Base-by-base conservation (phyloP, 2,329 filamentous ascomycete species). In the Phialemoniopsis sp. region DNA sequence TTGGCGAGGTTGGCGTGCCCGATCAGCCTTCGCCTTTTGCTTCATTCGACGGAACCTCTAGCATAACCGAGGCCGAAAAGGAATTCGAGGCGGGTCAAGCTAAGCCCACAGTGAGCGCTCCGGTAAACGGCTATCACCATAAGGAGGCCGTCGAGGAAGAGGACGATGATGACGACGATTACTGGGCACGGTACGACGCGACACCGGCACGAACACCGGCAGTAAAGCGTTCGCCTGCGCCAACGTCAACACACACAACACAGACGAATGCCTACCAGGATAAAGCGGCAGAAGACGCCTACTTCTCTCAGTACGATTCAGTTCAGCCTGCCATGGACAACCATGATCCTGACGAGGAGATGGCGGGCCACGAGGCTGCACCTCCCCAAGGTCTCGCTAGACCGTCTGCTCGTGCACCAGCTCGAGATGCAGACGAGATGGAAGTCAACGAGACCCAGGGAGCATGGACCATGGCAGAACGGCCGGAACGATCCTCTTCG, bases 251-350 rank as follows among this genome's bases (percentile, higher is more conserved):
- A 28, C 29, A 19, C 57, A 26, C 21, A 6, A 26, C 21, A 6
- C 21, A 26, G 6, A 26, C 21, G 21, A 26, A 10, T 26, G 21
- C 21, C 21, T 26, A 26, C 21, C 21, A 26, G 10, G 51, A 39
- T 52, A 55, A 37, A 56, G 33, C 51, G 36, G 68, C 70, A 15
- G 86, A 90, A 45, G 78, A 84, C 34, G 80, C 80, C 32, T 91
- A 91, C 59, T 91, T 80, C 58, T 78, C 83, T 14, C 80, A 84
- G 55, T 91, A 93, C 58, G 82, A 85, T 50, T 70, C 78, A 46
- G 85, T 91, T 8, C 87, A 91, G 56, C 85, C 87, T 3, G 86
- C 86, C 26, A 80, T 91, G 70, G 87, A 91, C 59, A 80, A 79
- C 40, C 81, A 90, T 57, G 86, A 90, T 48, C 86, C 86, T n/a